Conservation (phyloP, 1,284 basidiomycete genomes). For the Xerocomus amazonicus region DNA sequence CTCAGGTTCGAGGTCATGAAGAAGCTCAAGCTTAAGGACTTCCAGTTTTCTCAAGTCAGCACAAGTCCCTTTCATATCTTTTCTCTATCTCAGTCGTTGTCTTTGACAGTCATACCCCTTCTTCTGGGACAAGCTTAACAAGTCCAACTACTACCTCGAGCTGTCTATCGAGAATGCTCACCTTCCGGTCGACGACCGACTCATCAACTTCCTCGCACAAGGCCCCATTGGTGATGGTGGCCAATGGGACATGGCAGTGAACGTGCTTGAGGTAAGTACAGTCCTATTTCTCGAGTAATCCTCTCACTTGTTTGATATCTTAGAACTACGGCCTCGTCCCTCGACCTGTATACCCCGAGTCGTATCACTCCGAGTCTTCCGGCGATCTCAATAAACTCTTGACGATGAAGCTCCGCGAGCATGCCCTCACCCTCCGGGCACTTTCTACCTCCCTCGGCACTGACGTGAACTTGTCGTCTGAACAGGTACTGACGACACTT, state of each 20-base stretch:
- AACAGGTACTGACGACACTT: constrained; percentile 47
- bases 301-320: not conserved
- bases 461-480: constrained; percentile 41
- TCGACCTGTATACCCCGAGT: constrained; percentile 82
- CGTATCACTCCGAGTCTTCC: constrained; percentile 76
- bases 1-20: constrained; percentile 83
- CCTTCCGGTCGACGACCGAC: constrained; percentile 77
- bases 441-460: constrained; percentile 51
- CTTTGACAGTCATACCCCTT: constrained; percentile 72
- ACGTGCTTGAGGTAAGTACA: constrained; percentile 61
- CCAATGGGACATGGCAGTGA: constrained; percentile 94
- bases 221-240: constrained; percentile 90
- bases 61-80: not conserved
- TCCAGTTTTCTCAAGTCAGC: constrained; percentile 82
- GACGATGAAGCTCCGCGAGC: constrained; percentile 89
- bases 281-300: not conserved
- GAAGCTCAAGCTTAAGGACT: constrained; percentile 80
- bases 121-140: constrained; percentile 96
- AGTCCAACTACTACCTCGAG: constrained; percentile 93
- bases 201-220: constrained; percentile 72
- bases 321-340: constrained; percentile 83
- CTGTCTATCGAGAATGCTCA: constrained; percentile 80
- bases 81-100: constrained; percentile 10
- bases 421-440: constrained; percentile 76
- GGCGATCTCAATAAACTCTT: constrained; percentile 73